Base-by-base conservation (phyloP, 2,329 filamentous ascomycete genomes). In the Elsinoe fawcettii region DNA sequence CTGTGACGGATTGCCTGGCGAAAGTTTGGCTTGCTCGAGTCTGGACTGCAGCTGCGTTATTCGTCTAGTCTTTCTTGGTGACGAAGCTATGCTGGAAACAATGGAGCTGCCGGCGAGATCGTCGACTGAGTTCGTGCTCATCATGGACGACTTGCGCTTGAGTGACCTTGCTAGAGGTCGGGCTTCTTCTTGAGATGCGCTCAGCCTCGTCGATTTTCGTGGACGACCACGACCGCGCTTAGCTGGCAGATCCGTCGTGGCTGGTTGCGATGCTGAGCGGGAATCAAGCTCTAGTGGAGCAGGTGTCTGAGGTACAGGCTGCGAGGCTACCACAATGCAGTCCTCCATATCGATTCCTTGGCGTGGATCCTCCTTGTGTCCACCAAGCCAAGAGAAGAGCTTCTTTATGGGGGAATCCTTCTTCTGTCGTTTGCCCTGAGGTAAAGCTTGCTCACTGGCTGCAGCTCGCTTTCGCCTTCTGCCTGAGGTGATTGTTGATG, bases 291-390 rank as follows among this genome's bases (percentile, higher is more conserved):
- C 34, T 34, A 55, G 30, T 18, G 44, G n/a, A n/a, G 30, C 55
- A 23, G 30, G 36, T n/a, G 58, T 57, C 23, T 60, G 57, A n/a
- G 43, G 55, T 18, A 57, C 37, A 12, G 37, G 36, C n/a, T 55
- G 55, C 44, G 62, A 65, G 16, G 67, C 69, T 18, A 75, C 70
- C 14, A 73, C 65, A 51, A 75, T 75, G 56, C 71, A 72, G 41
- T 73, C 73, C 20, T 66, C 66, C 18, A 73, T 66, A 4, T 72
- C 69, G 1, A 69, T 64, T 3, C 69, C 64, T 6, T 49, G 49
- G 9, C 46, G 34, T 14, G 58, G 59, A 14, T 59, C 51, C 49
- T 66, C 62, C 16, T 57, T 56, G 16, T 59, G 62, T 37, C 58
- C 54, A 8, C 63, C 61, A 2, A 63, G 58, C n/a, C 67, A 60